phyloP scores from a whole-genome alignment of 306 rosid genomes.

The Rubus parviflorus region DNA sequence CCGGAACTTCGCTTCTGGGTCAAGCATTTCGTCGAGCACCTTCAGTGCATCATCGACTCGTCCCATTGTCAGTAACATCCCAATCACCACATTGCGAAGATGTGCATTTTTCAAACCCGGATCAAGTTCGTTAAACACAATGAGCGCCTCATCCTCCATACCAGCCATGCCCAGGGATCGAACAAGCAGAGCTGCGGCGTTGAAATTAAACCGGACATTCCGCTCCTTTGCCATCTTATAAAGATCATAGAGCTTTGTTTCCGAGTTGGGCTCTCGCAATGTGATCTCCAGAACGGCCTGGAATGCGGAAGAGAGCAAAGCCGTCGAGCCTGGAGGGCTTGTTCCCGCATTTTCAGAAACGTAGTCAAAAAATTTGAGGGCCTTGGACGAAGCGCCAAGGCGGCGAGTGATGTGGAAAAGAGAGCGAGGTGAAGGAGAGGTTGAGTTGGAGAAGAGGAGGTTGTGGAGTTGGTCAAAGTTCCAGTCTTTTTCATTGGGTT shows the following conservation, averaged over 20 bases:
- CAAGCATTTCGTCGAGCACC: conserved; percentile 75
- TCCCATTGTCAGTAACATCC: conserved; percentile 35
- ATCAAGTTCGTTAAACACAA: conserved; percentile 40
- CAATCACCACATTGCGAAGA: conserved; percentile 44
- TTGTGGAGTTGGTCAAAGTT: conserved; percentile 38
- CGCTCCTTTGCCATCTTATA: conserved; percentile 31
- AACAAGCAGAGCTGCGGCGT: conserved; percentile 38
- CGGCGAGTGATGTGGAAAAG: conserved; percentile 49
- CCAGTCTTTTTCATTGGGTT: conserved; percentile 42
- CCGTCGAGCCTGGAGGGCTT: neutral
- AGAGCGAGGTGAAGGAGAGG: conserved; percentile 29
- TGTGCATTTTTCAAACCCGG: conserved; percentile 39
- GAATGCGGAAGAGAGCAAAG: conserved; percentile 35
- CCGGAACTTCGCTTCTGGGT: conserved; percentile 30
- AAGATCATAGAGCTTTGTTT: conserved; percentile 37
- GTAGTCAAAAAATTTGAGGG: conserved; percentile 35
- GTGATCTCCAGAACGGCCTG: conserved; percentile 54
- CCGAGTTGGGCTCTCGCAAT: conserved; percentile 40
- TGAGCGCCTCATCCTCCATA: conserved; percentile 50
- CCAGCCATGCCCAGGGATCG: conserved; percentile 39
- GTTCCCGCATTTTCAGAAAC: conserved; percentile 11
- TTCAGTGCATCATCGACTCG: conserved; percentile 42
- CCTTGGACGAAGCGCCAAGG: conserved; percentile 27
- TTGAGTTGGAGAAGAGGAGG: conserved; percentile 44
- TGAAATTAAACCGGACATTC: conserved; percentile 31